phyloP scores from a whole-genome alignment of 2,329 filamentous ascomycete genomes.

The Botrytis galanthina region DNA sequence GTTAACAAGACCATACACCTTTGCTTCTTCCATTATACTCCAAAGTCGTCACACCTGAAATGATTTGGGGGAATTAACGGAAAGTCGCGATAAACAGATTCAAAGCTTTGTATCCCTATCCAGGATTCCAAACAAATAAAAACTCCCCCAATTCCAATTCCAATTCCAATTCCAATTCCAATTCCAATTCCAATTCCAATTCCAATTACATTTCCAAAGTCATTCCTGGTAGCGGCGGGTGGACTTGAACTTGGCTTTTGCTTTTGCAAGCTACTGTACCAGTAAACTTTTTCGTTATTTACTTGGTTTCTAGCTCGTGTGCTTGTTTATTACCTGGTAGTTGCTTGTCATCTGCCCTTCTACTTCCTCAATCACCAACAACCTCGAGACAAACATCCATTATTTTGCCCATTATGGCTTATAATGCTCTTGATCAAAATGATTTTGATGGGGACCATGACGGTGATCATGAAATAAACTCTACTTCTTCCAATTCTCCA shows the following conservation, averaged over 20 bases:
- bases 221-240: conserved; percentile 5
- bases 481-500: conserved; percentile 12
- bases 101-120: conserved; percentile 4
- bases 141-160: not conserved
- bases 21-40: not conserved
- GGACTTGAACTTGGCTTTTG: not conserved
- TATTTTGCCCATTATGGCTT: conserved; percentile 23
- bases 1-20: not conserved
- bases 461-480: conserved; percentile 7
- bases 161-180: not conserved
- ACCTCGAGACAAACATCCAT: not conserved
- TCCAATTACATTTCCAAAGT: not conserved
- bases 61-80: not conserved
- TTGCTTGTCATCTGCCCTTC: not conserved
- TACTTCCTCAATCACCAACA: not conserved
- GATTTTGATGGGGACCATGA: conserved; percentile 17
- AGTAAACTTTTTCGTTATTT: not conserved
- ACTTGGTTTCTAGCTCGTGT: not conserved
- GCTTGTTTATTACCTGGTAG: not conserved
- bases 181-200: not conserved
- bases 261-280: conserved; percentile 1
- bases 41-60: not conserved
- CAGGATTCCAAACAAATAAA: not conserved
- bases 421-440: conserved; percentile 22
- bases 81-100: conserved; percentile 10